phyloP scores from a whole-genome alignment of 257 asterid species.

The Salvia miltiorrhiza region DNA sequence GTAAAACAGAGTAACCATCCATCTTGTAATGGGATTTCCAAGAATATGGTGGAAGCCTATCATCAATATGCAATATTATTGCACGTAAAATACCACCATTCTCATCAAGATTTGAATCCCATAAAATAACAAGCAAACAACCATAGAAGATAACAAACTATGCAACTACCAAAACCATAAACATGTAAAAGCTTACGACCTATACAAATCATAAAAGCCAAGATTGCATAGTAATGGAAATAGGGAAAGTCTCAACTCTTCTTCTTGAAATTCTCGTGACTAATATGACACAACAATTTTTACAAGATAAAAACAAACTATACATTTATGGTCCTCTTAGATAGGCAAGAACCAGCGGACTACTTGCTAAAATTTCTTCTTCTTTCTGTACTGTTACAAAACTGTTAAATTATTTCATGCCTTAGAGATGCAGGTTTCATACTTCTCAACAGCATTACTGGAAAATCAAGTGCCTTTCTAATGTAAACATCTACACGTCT shows the following conservation, averaged over 20 bases:
- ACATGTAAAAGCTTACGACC: not conserved
- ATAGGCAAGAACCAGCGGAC: conserved; percentile 4
- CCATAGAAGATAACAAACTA: not conserved
- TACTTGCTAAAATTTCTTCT: conserved; percentile 1
- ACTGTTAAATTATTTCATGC: conserved; percentile 31
- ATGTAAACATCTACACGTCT: conserved; percentile 27
- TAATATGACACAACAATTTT: conserved; percentile 11
- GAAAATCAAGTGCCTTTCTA: conserved; percentile 34
- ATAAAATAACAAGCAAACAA: no score
- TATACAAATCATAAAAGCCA: not conserved
- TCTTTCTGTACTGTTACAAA: conserved; percentile 21
- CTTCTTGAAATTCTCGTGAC: not conserved
- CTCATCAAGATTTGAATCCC: no score
- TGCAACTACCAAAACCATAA: not conserved
- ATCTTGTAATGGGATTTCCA: no score
- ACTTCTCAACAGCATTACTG: conserved; percentile 29
- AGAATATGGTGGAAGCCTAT: no score
- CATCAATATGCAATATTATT: no score
- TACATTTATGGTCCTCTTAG: conserved; percentile 13
- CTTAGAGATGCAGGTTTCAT: conserved; percentile 5
- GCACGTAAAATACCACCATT: no score
- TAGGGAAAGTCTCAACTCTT: conserved; percentile 3
- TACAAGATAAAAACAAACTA: conserved; percentile 22
- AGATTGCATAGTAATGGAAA: not conserved
- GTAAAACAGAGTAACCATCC: not conserved